Percentiles rank a stretch among this genome's conserved stretches.
These are phyloP conservation scores for Phytophthora litchii DNA, from an alignment of 352 stramenopile genomes.

Conservation along the genomic window DNA sequence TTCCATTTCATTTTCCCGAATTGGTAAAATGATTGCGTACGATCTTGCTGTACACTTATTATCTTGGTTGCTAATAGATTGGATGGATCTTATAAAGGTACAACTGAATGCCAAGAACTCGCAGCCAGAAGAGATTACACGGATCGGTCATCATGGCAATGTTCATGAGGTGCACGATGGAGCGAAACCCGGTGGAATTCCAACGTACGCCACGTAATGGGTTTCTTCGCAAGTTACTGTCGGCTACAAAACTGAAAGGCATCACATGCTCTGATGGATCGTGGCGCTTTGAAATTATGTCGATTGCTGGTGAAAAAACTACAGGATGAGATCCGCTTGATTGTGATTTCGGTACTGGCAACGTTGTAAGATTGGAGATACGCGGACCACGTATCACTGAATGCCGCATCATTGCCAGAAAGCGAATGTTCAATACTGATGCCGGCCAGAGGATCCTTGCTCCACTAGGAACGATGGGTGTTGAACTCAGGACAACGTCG, in stretches of 20 bases:
- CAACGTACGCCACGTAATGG: not conserved
- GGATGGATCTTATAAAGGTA: conserved; percentile 36
- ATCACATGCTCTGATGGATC: not conserved
- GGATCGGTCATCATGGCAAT: conserved; percentile 53
- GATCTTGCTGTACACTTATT: not conserved
- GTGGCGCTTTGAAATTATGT: not conserved
- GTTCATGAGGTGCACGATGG: conserved; percentile 45
- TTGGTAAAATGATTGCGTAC: conserved; percentile 34
- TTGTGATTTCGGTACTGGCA: not conserved
- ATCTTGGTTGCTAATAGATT: conserved; percentile 1
- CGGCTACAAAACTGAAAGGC: not conserved
- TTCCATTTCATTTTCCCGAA: conserved; percentile 26
- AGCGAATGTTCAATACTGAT: conserved; percentile 22
- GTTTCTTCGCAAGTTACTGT: not conserved
- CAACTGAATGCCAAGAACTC: conserved; percentile 32
- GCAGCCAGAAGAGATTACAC: conserved; percentile 37
- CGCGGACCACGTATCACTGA: not conserved
- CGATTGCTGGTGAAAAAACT: conserved; percentile 1
- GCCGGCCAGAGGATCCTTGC: conserved; percentile 14
- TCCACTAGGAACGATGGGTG: conserved; percentile 8
- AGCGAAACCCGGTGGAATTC: conserved; percentile 5
- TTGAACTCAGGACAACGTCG: conserved; percentile 16
- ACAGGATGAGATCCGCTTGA: not conserved
- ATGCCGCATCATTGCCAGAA: conserved; percentile 3
- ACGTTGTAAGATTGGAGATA: conserved; percentile 1